Conservation (phyloP, 495 filamentous ascomycete genomes). For the Lophiostoma macrostomum region DNA sequence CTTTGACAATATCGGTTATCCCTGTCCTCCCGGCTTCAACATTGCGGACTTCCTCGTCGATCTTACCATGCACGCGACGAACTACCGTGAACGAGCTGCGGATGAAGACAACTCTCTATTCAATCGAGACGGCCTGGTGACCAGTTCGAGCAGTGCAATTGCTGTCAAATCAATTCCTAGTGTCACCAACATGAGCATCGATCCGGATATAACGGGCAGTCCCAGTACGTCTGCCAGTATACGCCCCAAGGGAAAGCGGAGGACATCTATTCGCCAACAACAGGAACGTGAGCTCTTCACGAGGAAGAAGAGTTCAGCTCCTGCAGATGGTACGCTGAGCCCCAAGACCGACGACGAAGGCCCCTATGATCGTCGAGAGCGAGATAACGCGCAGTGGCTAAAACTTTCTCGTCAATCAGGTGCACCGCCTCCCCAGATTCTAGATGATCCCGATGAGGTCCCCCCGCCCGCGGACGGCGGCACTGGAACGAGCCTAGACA, state of each 20-base stretch:
- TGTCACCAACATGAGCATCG: constrained; percentile 63
- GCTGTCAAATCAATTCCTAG: constrained; percentile 92
- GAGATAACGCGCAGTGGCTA: constrained; percentile 59
- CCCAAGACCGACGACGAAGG: constrained; percentile 66
- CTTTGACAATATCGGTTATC: constrained; percentile 85
- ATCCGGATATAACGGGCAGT: constrained; percentile 54
- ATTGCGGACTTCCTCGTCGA: constrained; percentile 98
- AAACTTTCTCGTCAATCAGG: constrained; percentile 67
- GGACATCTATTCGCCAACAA: constrained; percentile 70
- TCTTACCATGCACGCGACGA: constrained; percentile 90
- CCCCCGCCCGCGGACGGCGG: constrained; percentile 63
- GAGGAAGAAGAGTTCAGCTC: constrained; percentile 63
- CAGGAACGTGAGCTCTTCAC: constrained; percentile 92
- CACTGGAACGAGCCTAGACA: constrained; percentile 73
- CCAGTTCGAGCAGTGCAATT: constrained; percentile 79
- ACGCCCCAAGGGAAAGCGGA: constrained; percentile 63
- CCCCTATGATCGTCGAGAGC: constrained; percentile 58
- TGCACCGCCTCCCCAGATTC: constrained; percentile 56
- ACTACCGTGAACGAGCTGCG: constrained; percentile 49
- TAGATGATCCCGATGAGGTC: constrained; percentile 73
- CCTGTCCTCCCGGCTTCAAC: constrained; percentile 94
- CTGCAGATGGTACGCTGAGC: constrained; percentile 49
- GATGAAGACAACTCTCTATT: constrained; percentile 55
- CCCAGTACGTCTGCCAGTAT: constrained; percentile 48
- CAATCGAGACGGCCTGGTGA: constrained; percentile 52